phyloP scores from a whole-genome alignment of 2,329 filamentous ascomycete species.

The Verticillium albo-atrum region DNA sequence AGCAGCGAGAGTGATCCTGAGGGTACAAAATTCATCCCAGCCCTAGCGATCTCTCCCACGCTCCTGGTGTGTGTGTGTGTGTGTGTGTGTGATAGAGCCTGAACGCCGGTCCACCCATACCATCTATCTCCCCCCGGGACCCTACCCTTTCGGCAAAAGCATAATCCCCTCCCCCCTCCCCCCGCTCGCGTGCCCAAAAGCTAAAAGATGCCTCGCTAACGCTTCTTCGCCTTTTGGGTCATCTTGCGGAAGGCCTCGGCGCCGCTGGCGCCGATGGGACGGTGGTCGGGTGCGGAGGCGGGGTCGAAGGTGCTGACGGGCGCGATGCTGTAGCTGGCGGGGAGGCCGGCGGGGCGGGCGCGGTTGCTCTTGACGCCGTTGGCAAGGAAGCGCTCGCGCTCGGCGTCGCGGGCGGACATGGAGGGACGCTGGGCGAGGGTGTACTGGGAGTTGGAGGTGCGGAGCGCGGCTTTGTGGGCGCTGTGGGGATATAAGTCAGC shows the following conservation, averaged over 20 bases:
- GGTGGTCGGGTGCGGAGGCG: conserved; percentile 44
- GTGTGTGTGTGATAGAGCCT: too few species aligned
- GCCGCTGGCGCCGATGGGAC: conserved; percentile 59
- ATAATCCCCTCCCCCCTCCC: not conserved
- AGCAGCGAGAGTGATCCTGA: too few species aligned
- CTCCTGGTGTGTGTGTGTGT: too few species aligned
- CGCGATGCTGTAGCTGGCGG: conserved; percentile 55
- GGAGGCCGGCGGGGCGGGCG: conserved; percentile 50
- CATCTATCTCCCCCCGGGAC: not conserved
- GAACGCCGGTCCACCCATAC: not conserved
- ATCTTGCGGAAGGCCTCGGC: conserved; percentile 63
- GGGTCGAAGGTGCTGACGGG: conserved; percentile 59
- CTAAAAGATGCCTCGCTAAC: too few species aligned
- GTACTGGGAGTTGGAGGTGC: conserved; percentile 43
- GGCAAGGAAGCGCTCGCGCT: conserved; percentile 55
- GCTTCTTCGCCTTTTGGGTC: conserved; percentile 59
- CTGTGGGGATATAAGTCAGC: conserved; percentile 22
- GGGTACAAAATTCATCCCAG: too few species aligned
- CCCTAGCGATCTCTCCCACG: too few species aligned
- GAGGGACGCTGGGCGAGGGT: conserved; percentile 45
- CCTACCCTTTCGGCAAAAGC: not conserved
- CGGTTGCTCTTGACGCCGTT: conserved; percentile 51
- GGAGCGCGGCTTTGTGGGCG: conserved; percentile 49
- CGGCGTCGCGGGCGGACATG: conserved; percentile 40
- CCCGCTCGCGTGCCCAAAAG: too few species aligned